Evolutionary conservation across 129 eudicot species (phyloP), one percentile per base, ranked within the genome.

Genomic region (sunflower (Helianthus annuus)): DNA sequence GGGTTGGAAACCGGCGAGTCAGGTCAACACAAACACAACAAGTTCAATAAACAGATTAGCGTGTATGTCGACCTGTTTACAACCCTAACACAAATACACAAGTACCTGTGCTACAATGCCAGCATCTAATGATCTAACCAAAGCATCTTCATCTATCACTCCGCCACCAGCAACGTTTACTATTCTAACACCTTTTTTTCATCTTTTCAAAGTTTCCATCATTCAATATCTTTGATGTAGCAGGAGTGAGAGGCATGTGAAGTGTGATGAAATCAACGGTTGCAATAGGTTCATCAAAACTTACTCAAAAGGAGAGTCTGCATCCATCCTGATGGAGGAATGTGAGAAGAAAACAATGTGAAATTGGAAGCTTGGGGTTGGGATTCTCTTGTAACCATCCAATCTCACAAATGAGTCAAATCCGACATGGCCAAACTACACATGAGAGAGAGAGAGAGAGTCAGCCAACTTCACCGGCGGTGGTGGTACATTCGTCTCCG

Each of bases 61-160:
- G 32, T 2, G 32, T 27, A 2, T 27, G 32, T 27, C 3, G 2
- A 27, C 32, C 32, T 27, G 2, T 27, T 27, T 27, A 27, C 3
- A 2, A 27, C 32, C 32, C 32, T 19, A 19, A 19, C 22, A 19
- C 22, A 19, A 19, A 19, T 19, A 19, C 32, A 27, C 32, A 68
- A 58, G 48, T 68, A 92, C 98, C 98, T 92, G 98, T n/a, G 95
- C 96, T 19, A 92, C 98, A 71, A 86, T 89, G 76, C 98, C 98
- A 68, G 91, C 75, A 87, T 92, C 96, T 66, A 92, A 78, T 39
- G 98, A 96, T 82, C 73, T 87, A 73, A 89, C 83, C 38, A 92
- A 81, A 48, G 98, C 96, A 44, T 85, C 96, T 69, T 92, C 98
- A 71, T 92, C 98, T 85, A 92, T 89, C 64, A 92, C 98, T 56